phyloP scores from a whole-genome alignment of 2,329 filamentous ascomycete species.

The Ophiostoma triangulosporum region DNA sequence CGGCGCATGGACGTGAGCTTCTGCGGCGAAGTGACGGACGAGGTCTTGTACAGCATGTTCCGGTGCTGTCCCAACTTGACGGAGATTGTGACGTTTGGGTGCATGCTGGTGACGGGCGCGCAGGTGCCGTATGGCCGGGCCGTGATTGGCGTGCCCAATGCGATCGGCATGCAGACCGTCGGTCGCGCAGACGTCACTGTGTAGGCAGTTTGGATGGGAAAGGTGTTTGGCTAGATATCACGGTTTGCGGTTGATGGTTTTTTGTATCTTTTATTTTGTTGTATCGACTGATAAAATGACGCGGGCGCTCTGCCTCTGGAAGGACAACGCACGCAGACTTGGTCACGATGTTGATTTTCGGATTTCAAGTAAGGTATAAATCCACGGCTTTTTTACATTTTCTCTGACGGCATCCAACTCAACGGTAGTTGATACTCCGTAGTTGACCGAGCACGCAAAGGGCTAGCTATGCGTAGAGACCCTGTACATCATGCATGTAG shows the following conservation, averaged over 20 bases:
- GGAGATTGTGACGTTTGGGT: conserved; percentile 50
- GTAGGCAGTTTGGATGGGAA: neutral
- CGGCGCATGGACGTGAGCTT: conserved; percentile 66
- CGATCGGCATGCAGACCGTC: conserved; percentile 46
- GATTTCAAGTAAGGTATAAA: too few relatives aligned
- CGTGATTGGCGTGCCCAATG: conserved; percentile 44
- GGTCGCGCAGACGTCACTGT: conserved; percentile 19
- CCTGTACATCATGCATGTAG: too few relatives aligned
- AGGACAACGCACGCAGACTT: too few relatives aligned
- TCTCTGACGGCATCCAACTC: too few relatives aligned
- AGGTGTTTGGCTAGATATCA: neutral
- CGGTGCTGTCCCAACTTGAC: conserved; percentile 46
- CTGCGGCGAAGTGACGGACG: conserved; percentile 52
- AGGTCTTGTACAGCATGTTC: conserved; percentile 50
- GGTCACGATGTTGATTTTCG: too few relatives aligned
- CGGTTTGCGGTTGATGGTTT: neutral
- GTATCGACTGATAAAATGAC: too few relatives aligned
- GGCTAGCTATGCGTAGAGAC: too few relatives aligned
- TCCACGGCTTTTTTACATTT: too few relatives aligned
- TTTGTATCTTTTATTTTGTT: too few relatives aligned
- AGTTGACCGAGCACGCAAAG: too few relatives aligned
- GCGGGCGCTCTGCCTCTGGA: too few relatives aligned
- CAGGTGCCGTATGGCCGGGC: conserved; percentile 41
- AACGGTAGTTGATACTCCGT: too few relatives aligned
- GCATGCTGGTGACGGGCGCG: conserved; percentile 46